These are phyloP conservation scores for Iris macrosiphon DNA, from an alignment of 106 monocot genomes.

Conservation along the genomic window DNA sequence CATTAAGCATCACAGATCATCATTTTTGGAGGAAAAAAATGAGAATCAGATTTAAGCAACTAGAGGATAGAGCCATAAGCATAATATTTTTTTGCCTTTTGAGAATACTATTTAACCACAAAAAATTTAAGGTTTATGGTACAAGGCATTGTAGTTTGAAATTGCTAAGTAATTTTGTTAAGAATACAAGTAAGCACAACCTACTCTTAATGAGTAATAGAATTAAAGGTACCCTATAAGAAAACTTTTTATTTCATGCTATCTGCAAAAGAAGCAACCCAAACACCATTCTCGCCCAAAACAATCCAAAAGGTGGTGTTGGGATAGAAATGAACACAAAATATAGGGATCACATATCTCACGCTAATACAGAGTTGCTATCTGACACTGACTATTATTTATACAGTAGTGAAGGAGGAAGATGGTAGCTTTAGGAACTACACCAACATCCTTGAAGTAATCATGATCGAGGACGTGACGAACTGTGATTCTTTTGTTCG, in stretches of 20 bases:
- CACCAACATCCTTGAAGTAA: conserved; percentile 78
- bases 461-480: conserved; percentile 78
- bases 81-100: no score
- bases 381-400: conserved; percentile 8
- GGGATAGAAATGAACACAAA: not conserved
- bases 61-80: no score
- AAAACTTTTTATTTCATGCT: not conserved
- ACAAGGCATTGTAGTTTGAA: no score
- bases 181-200: no score
- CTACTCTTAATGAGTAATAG: no score
- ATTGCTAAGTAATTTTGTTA: no score
- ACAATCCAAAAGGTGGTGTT: not conserved
- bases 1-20: no score
- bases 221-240: no score
- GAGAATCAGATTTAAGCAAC: no score
- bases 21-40: no score
- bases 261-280: not conserved
- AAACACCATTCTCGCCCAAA: conserved; percentile 1
- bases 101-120: no score
- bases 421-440: conserved; percentile 36
- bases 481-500: conserved; percentile 77
- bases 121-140: no score
- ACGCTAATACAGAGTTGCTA: conserved; percentile 5
- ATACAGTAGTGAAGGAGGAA: conserved; percentile 16
- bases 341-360: conserved; percentile 3